These are phyloP conservation scores for Capsicum rhomboideum DNA, from an alignment of 257 asterid species.

Conservation along the genomic window DNA sequence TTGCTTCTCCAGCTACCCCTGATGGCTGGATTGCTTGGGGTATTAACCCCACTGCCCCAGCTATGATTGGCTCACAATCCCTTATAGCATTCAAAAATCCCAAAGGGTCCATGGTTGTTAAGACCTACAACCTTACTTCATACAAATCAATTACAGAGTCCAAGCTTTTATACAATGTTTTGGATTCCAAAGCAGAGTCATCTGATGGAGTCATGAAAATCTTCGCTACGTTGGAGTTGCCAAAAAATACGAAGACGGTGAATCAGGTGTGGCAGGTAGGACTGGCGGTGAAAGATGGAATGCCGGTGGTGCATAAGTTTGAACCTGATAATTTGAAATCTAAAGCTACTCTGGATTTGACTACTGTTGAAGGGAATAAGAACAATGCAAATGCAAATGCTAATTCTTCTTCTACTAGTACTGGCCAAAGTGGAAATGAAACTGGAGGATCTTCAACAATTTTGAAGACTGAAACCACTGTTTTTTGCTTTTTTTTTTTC, in stretches of 20 bases:
- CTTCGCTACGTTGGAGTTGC: constrained; percentile 48
- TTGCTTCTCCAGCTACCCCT: constrained; percentile 44
- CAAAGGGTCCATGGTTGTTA: constrained; percentile 40
- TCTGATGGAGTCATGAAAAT: constrained; percentile 34
- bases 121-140: constrained; percentile 41
- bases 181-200: constrained; percentile 30
- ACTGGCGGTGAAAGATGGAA: constrained; percentile 33
- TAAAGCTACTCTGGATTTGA: constrained; percentile 31
- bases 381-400: background rate
- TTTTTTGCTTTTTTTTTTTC: background rate
- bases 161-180: constrained; percentile 34
- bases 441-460: background rate
- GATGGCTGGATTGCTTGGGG: constrained; percentile 82
- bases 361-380: background rate
- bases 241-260: constrained; percentile 17
- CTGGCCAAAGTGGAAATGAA: background rate
- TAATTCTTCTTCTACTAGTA: background rate
- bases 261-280: constrained; percentile 87
- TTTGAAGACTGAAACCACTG: background rate
- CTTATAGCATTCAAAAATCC: constrained; percentile 38
- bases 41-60: constrained; percentile 44
- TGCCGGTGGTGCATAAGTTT: constrained; percentile 43
- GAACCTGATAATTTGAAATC: constrained; percentile 40
- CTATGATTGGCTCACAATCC: constrained; percentile 65
- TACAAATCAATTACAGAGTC: constrained; percentile 26